A percentile compares a stretch with the other conserved stretches of the same genome.
Conservation (phyloP, 208 protist genomes). For the Spongospora subterranea region DNA sequence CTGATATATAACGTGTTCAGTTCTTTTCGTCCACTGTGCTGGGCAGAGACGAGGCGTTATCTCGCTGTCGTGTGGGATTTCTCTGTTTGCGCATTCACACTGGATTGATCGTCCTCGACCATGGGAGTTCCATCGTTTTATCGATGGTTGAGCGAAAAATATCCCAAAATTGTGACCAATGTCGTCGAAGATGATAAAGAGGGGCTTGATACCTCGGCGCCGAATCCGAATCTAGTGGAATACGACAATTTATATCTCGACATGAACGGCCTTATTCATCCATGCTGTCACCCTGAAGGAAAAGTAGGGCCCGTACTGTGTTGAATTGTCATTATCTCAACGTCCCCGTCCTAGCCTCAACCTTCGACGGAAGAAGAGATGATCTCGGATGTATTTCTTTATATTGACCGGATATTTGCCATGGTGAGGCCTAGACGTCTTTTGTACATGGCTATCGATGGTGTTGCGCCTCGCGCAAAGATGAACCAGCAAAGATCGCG, state of each 20-base stretch:
- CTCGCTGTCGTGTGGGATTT: no score
- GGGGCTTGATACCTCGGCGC: constrained; percentile 58
- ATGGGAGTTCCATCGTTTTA: constrained; percentile 84
- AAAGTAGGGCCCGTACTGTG: background rate
- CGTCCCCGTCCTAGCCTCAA: constrained; percentile 61
- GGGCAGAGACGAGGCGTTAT: no score
- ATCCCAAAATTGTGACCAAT: constrained; percentile 6
- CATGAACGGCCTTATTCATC: constrained; percentile 99
- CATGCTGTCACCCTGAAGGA: constrained; percentile 95
- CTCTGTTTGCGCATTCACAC: background rate
- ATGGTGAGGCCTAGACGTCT: constrained; percentile 96
- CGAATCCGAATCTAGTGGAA: constrained; percentile 88
- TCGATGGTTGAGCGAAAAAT: constrained; percentile 89
- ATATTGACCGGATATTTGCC: constrained; percentile 95
- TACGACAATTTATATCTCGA: constrained; percentile 99
- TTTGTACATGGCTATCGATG: constrained; percentile 95
- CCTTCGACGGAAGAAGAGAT: constrained; percentile 81
- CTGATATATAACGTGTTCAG: no score
- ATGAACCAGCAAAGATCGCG: constrained; percentile 99
- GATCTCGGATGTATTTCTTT: constrained; percentile 88
- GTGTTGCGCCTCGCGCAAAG: constrained; percentile 96
- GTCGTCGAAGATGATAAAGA: constrained; percentile 49
- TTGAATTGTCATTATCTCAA: background rate
- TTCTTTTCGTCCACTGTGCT: no score
- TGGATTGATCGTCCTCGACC: background rate